Evolutionary conservation across 2,329 filamentous ascomycete species (phyloP).

Genomic region (Colletotrichum liriopes): DNA sequence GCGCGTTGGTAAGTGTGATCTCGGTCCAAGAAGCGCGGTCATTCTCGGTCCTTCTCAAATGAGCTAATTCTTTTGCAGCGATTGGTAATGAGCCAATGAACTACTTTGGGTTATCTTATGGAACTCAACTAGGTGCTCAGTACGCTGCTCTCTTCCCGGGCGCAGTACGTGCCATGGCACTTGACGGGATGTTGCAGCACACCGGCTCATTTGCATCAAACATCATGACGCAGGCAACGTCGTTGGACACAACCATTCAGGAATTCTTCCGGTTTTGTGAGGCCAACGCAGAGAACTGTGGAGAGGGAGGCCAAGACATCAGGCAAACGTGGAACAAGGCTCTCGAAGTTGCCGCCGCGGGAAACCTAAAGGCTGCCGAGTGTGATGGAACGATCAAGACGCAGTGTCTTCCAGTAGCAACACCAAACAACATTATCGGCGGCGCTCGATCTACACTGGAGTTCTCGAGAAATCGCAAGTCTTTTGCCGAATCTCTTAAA

Average conservation of each 20-base stretch:
- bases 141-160: constrained; percentile 31
- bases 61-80: neutral
- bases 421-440: constrained; percentile 27
- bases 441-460: constrained; percentile 25
- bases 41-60: neutral
- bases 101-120: constrained; percentile 37
- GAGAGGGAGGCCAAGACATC: constrained; percentile 24
- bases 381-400: constrained; percentile 35
- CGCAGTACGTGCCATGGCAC: constrained; percentile 27
- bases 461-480: neutral
- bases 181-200: constrained; percentile 38
- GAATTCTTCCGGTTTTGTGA: constrained; percentile 37
- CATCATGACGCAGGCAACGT: constrained; percentile 40
- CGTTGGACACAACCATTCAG: constrained; percentile 36
- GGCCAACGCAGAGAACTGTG: constrained; percentile 19
- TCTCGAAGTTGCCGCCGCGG: constrained; percentile 24
- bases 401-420: constrained; percentile 15
- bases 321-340: constrained; percentile 28
- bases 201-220: constrained; percentile 30
- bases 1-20: constrained; percentile 9
- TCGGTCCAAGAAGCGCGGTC: fast-evolving
- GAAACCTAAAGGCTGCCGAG: constrained; percentile 24
- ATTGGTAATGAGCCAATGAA: constrained; percentile 26
- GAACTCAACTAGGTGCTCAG: constrained; percentile 31
- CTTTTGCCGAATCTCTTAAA: constrained; percentile 4